Conservation (phyloP, 2,329 filamentous ascomycete genomes). For the Bipolaris cookei region DNA sequence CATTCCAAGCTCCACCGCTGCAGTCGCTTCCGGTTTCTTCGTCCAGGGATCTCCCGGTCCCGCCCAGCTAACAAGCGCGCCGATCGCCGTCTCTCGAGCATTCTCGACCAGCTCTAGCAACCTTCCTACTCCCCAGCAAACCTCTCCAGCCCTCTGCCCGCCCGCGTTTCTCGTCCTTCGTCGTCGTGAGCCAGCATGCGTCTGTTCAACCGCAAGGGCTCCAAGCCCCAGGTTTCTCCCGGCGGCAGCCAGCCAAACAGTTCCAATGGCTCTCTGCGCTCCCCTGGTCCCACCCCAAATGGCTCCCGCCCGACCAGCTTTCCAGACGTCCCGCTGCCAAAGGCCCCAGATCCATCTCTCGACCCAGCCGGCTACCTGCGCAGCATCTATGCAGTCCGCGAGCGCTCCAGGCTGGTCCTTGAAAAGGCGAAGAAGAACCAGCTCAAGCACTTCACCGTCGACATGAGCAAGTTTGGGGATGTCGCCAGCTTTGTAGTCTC, state of each 20-base stretch:
- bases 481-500: constrained; percentile 88
- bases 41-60: constrained; percentile 30
- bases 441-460: constrained; percentile 86
- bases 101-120: constrained; percentile 10
- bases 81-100: constrained; percentile 27
- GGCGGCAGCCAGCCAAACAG: constrained; percentile 49
- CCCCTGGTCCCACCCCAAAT: constrained; percentile 54
- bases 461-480: constrained; percentile 81
- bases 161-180: constrained; percentile 4
- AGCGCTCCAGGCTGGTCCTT: constrained; percentile 74
- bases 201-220: constrained; percentile 60
- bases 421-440: constrained; percentile 79
- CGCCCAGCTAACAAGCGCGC: constrained; percentile 29
- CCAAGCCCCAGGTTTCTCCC: constrained; percentile 48
- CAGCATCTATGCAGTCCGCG: constrained; percentile 86
- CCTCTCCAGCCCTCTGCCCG: constrained; percentile 15
- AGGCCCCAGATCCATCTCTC: constrained; percentile 82
- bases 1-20: constrained; percentile 7
- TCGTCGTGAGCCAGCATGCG: constrained; percentile 52
- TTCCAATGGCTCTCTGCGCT: constrained; percentile 59
- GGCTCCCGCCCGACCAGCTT: constrained; percentile 56
- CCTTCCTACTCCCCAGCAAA: constrained; percentile 14
- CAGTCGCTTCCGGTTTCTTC: constrained; percentile 24
- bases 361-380: constrained; percentile 90
- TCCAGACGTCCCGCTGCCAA: constrained; percentile 80